Evolutionary conservation across 2,329 filamentous ascomycete genomes (phyloP).

Genomic region (Alternaria ventricosa): DNA sequence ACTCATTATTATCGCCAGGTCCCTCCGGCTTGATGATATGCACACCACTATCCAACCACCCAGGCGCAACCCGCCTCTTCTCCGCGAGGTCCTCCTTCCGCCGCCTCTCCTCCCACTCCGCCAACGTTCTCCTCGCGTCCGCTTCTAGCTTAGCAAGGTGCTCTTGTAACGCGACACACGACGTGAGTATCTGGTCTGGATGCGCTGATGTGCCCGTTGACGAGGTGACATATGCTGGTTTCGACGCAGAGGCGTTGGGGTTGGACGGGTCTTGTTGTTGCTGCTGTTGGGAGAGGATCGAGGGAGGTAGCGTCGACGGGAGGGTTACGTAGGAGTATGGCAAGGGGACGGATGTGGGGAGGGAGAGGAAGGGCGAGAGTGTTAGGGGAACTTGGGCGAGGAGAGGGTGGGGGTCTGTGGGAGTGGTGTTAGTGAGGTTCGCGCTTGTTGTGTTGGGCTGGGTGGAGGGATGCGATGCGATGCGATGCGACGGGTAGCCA

Average conservation of each 20-base stretch:
- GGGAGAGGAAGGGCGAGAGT: conserved; percentile 90
- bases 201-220: conserved; percentile 75
- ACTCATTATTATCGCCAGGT: conserved; percentile 52
- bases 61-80: conserved; percentile 79
- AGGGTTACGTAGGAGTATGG: conserved; percentile 66
- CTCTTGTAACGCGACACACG: conserved; percentile 77
- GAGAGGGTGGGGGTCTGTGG: conserved; percentile 73
- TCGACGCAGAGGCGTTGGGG: conserved; percentile 65
- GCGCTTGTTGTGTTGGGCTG: neutral
- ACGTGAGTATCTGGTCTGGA: conserved; percentile 82
- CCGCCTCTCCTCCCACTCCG: conserved; percentile 72
- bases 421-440: conserved; percentile 13
- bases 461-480: neutral
- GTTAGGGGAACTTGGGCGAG: conserved; percentile 92
- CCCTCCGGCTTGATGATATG: conserved; percentile 71
- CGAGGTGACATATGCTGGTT: conserved; percentile 73
- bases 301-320: neutral
- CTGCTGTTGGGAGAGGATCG: conserved; percentile 14
- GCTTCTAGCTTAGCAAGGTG: conserved; percentile 74
- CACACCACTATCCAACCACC: conserved; percentile 76
- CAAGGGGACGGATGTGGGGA: conserved; percentile 87
- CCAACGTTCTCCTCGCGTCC: conserved; percentile 71
- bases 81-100: conserved; percentile 73
- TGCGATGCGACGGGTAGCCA: neutral
- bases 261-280: conserved; percentile 65